A percentile compares a stretch with the other conserved stretches of the same genome.
Conservation (phyloP, 2,329 filamentous ascomycete species). For the Lecanicillium sp. region DNA sequence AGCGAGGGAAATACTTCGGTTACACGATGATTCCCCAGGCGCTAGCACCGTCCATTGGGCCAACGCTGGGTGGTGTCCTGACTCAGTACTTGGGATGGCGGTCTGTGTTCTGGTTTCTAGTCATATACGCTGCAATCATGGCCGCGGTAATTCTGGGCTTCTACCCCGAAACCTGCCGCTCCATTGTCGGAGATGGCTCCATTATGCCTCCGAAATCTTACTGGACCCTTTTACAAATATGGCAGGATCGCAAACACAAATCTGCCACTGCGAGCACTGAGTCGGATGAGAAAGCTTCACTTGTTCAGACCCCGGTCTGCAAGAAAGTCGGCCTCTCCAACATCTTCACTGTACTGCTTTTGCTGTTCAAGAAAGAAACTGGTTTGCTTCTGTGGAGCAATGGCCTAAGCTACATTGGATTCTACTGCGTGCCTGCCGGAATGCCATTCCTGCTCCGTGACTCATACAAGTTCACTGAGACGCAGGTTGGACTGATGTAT, state of each 20-base stretch:
- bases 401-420: slow-evolving; percentile 42
- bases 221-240: slow-evolving; percentile 27
- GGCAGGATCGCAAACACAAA: slow-evolving; percentile 19
- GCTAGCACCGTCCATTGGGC: slow-evolving; percentile 43
- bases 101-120: slow-evolving; percentile 56
- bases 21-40: slow-evolving; percentile 43
- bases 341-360: slow-evolving; percentile 32
- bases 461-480: slow-evolving; percentile 55
- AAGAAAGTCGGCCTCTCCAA: slow-evolving; percentile 35
- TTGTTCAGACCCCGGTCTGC: too few relatives aligned
- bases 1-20: slow-evolving; percentile 55
- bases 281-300: background rate
- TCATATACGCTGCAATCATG: slow-evolving; percentile 38
- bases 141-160: slow-evolving; percentile 39
- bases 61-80: slow-evolving; percentile 54
- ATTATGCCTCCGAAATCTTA: slow-evolving; percentile 33
- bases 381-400: slow-evolving; percentile 39
- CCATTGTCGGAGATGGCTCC: slow-evolving; percentile 47
- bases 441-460: slow-evolving; percentile 35
- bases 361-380: slow-evolving; percentile 37
- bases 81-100: slow-evolving; percentile 52
- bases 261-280: background rate
- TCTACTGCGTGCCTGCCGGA: slow-evolving; percentile 42
- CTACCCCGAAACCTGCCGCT: slow-evolving; percentile 47
- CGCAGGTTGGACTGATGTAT: slow-evolving; percentile 47